phyloP scores from a whole-genome alignment of 108 stramenopile genomes.

The Pseudonitzschia delicatissima region DNA sequence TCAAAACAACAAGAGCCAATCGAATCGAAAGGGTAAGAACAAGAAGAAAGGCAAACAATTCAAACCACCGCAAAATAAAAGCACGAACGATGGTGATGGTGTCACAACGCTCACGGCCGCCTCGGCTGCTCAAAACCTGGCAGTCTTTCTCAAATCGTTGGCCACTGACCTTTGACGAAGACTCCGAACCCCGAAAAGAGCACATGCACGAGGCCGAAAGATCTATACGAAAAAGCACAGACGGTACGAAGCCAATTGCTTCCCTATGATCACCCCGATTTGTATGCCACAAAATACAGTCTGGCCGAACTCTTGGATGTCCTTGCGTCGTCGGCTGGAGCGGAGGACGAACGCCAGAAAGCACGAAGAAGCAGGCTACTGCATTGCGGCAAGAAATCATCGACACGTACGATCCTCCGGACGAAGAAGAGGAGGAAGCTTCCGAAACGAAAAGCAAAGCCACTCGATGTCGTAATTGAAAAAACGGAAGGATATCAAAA shows the following conservation, averaged over 20 bases:
- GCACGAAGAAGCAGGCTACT: constrained; percentile 60
- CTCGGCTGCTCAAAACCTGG: constrained; percentile 84
- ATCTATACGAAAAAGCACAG: constrained; percentile 63
- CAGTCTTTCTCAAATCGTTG: constrained; percentile 76
- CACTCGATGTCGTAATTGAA: constrained; percentile 4
- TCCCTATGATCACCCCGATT: constrained; percentile 67
- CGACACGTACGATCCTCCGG: constrained; percentile 62
- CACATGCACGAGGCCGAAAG: constrained; percentile 60
- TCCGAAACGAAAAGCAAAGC: neutral
- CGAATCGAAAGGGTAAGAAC: constrained; percentile 30
- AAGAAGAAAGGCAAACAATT: constrained; percentile 25
- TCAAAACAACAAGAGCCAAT: constrained; percentile 31
- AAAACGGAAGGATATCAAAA: neutral
- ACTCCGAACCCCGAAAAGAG: constrained; percentile 21
- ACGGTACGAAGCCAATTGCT: constrained; percentile 57
- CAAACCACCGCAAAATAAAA: constrained; percentile 20
- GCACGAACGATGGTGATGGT: neutral
- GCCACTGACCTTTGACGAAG: constrained; percentile 42
- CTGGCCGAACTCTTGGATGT: constrained; percentile 74
- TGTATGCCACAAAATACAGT: constrained; percentile 76
- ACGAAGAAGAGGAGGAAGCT: constrained; percentile 26
- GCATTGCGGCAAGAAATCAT: constrained; percentile 73
- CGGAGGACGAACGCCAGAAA: neutral
- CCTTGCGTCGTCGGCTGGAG: constrained; percentile 7
- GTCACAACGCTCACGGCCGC: constrained; percentile 70